Conservation (phyloP, 148 eudicot genomes). For the Diospyros lotus region DNA sequence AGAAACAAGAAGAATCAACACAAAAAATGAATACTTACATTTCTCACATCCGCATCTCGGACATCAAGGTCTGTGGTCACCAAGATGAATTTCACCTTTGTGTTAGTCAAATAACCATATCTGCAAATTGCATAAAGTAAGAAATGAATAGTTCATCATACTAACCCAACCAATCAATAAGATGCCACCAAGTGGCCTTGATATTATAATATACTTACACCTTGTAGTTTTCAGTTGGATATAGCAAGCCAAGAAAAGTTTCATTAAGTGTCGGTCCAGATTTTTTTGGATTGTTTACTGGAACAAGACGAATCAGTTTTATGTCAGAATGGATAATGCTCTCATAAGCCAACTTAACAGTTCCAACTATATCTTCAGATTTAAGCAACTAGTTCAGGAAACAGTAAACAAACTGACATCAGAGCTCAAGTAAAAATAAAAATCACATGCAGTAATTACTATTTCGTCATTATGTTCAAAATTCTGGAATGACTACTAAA, state of each 20-base stretch:
- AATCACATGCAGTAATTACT: not conserved
- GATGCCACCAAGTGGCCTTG: not conserved
- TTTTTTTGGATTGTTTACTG: slow-evolving; percentile 98
- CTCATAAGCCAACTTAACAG: not conserved
- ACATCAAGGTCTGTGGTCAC: slow-evolving; percentile 93
- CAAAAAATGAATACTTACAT: slow-evolving; percentile 51
- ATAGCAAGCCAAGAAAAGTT: slow-evolving; percentile 88
- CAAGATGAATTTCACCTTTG: slow-evolving; percentile 91
- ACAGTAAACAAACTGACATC: not conserved
- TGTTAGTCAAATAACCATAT: slow-evolving; percentile 93
- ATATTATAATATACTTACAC: slow-evolving; percentile 48
- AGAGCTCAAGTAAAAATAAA: not conserved
- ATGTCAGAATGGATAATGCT: slow-evolving; percentile 4
- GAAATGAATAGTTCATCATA: slow-evolving; percentile 11
- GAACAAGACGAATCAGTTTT: slow-evolving; percentile 8
- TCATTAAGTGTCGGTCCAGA: slow-evolving; percentile 89
- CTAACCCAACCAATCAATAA: not conserved
- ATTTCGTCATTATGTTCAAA: not conserved
- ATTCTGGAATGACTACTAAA: not conserved
- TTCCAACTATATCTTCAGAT: not conserved
- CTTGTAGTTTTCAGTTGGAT: slow-evolving; percentile 95
- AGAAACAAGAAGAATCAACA: not conserved
- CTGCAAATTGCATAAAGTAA: slow-evolving; percentile 31
- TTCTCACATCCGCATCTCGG: slow-evolving; percentile 92
- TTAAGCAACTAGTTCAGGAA: not conserved